These are phyloP conservation scores for Durotheca rogersii DNA, from an alignment of 495 filamentous ascomycete species.

Conservation along the genomic window DNA sequence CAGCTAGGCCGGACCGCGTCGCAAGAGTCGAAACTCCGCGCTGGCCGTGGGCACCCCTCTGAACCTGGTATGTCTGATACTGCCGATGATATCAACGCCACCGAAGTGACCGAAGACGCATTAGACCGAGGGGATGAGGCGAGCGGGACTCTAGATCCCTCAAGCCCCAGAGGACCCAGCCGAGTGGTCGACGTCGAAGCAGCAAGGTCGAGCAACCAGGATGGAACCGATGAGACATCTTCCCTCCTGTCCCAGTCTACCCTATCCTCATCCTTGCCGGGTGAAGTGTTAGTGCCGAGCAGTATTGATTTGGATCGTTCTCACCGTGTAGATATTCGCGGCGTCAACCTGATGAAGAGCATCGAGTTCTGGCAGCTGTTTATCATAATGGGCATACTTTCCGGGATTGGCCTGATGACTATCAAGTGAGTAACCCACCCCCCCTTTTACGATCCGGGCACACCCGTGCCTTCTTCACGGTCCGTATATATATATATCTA, in stretches of 20 bases:
- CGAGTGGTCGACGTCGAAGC: slow-evolving; percentile 40
- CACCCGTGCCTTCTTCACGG: no score
- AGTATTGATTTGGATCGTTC: slow-evolving; percentile 59
- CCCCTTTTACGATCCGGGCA: no score
- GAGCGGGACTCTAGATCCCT: slow-evolving; percentile 16
- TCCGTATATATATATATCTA: no score
- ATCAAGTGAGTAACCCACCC: slow-evolving; percentile 78
- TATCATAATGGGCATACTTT: slow-evolving; percentile 78
- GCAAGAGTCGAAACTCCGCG: slow-evolving; percentile 48
- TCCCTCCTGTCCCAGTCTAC: slow-evolving; percentile 71
- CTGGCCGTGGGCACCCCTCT: slow-evolving; percentile 40
- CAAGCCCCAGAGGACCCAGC: slow-evolving; percentile 35
- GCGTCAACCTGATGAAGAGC: slow-evolving; percentile 69
- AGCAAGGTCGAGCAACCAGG: slow-evolving; percentile 29
- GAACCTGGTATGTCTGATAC: slow-evolving; percentile 70
- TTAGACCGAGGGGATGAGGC: slow-evolving; percentile 22
- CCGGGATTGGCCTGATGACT: slow-evolving; percentile 95
- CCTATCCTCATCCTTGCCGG: slow-evolving; percentile 46
- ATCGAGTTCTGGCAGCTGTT: slow-evolving; percentile 91
- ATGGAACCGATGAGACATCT: slow-evolving; percentile 70
- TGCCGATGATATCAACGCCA: slow-evolving; percentile 32
- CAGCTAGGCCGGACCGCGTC: slow-evolving; percentile 64
- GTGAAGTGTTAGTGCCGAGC: slow-evolving; percentile 51
- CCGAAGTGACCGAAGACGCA: slow-evolving; percentile 28
- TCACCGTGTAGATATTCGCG: slow-evolving; percentile 85